Evolutionary conservation across 2,329 filamentous ascomycete genomes (phyloP), one percentile per base, ranked within the genome.

Genomic region (Dothidotthia symphoricarpi): DNA sequence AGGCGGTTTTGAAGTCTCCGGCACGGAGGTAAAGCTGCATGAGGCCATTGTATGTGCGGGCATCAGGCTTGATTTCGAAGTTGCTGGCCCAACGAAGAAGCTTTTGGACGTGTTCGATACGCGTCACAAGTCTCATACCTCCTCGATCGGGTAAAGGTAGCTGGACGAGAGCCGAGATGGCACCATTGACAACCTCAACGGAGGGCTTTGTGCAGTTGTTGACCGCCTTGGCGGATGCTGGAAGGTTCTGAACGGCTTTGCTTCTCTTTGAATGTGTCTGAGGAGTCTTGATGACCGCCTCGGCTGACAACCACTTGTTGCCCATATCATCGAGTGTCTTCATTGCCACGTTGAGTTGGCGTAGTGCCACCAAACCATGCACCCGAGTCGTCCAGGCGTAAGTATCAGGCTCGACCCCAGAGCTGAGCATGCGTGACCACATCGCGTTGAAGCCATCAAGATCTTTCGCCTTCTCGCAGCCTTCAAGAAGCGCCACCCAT

Each of bases 401-500:
- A 6, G 65, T 64, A 61, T 91, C 86, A 4, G 88, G 79, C 47
- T 75, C 67, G 8, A 81, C 55, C 2, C 78, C 77, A 1, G 80
- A 75, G 7, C 57, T 59, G 3, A 76, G 55, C 66, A 93, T 78
- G 47, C 77, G 78, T 0, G 66, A 51, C 87, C 88, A 94, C 22
- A 89, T 74, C 1, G 73, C 73, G 38, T 83, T 77, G 43, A 90
- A 71, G 15, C 75, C 80, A n/a, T 70, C 61, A 0, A 72, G 49
- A 51, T 88, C 81, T 36, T 73, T 73, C 33, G 78, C 74, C 33
- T 72, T 74, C 56, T 76, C 78, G 65, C 82, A 88, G 1, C 86
- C 86, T 39, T 79, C 74, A 49, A 93, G 78, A 77, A 93, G 85
- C 28, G 78, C 70, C 26, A 81, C 84, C 78, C 85, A 93, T 0